Base-by-base conservation (phyloP, 2,329 filamentous ascomycete genomes). In the Sordariomycetes sp. region DNA sequence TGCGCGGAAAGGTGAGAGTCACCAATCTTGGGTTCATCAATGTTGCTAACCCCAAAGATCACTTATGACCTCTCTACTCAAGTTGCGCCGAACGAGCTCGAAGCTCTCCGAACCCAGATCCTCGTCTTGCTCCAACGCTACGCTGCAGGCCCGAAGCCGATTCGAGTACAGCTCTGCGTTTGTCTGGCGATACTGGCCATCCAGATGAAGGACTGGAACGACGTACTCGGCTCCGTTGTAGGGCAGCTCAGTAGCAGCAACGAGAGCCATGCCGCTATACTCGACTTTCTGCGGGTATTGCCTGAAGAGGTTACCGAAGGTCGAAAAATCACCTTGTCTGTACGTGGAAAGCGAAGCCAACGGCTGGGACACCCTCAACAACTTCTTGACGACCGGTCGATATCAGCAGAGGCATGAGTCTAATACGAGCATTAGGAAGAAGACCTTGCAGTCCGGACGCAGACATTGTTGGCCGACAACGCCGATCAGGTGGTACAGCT, bases 281-380 rank as follows among this genome's bases (percentile, higher is more conserved):
- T 98, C 53, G 92, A 98, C 60, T 98, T 98, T 60, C 72, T 98
- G 45, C 87, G 86, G 59, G 88, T 98, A 50, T 79, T 98, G 45
- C 92, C 92, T 37, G 92, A 98, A 70, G 92, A 98, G 73, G 92
- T 98, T 54, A 96, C 86, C 48, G 90, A 98, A 72, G 92, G 92
- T 66, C 86, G 92, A 65, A 98, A 96, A 70, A 95, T 98, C 73
- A 94, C 87, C 72, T 75, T 98, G 66, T 88, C 86, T 77, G 88
- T 94, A 92, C 69, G 86, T 90, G 74, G 79, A 82, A 68, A 69
- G 67, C 68, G 58, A 48, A 63, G 51, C 55, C 55, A 63, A 58
- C 66, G 62, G 59, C 63, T 50, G 49, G 49, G 41, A 47, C 49
- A 39, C 43, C 48, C 42, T 46, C 48, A 38, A 47, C 53, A 50